Base-by-base conservation (phyloP, 1,284 basidiomycete species). In the Lentinula novae-zelandiae region DNA sequence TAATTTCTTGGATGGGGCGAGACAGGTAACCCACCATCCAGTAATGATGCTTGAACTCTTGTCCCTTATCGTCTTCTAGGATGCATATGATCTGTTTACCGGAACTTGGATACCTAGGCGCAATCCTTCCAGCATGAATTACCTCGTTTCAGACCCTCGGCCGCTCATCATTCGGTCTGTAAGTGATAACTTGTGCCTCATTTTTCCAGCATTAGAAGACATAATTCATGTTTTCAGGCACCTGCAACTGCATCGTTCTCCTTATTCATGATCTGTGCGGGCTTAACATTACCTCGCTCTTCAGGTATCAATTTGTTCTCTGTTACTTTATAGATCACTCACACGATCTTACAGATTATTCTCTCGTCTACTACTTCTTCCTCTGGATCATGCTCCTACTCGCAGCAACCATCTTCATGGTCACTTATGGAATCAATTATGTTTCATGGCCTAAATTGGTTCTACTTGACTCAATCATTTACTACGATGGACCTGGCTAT, bases 1-100 rank as follows among this genome's bases (percentile, higher is more conserved):
- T 79, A 99, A 98, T 73, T 96, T 95, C 77, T 93, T 98, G 69
- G 97, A 99, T 72, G 97, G 97, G 5, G 83, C 94, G 57, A 80
- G 96, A 69, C 95, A 93, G 79, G 89, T 87, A 69, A 67, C 78
- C 70, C 1, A 22, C 22, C 22, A 22, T 22, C 22, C 13, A 48
- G 22, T 22, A 52, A 20, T 60, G 34, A 54, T 67, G 49, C 65
- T 53, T 44, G 38, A 44, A 53, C 36, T 56, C 49, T 64, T 31
- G 34, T 42, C 57, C 61, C 13, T 57, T 6, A 9, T 5, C n/a
- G 3, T 38, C 58, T 58, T 52, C 7, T 68, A 95, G 86, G 95
- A 98, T 74, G 93, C 90, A 1, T 96, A 92, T 71, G 97, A 99
- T 72, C 82, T 99, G 62, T 82, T 99, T 67, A 96, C 95, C 5